phyloP scores from a whole-genome alignment of 176 grass and related monocot genomes.

The Rhynchospora pubera region DNA sequence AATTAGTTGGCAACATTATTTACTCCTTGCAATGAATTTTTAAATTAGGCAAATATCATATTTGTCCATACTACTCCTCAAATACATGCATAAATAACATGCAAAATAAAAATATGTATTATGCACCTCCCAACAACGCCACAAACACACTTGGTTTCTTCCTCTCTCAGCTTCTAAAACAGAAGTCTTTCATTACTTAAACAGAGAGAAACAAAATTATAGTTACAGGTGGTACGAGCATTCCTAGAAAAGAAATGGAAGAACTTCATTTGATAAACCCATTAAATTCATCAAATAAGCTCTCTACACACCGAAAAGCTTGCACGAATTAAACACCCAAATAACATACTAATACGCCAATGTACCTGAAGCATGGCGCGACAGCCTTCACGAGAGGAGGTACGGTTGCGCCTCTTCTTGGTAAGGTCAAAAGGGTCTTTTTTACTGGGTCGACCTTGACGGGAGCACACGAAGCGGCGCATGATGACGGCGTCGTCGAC shows the following conservation, averaged over 20 bases:
- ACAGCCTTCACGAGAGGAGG: conserved; percentile 51
- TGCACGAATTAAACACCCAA: not conserved
- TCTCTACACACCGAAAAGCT: not conserved
- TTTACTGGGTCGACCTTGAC: conserved; percentile 45
- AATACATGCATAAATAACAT: not conserved
- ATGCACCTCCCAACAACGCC: not conserved
- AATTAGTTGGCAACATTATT: not conserved
- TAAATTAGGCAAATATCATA: not conserved
- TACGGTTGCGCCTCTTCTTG: conserved; percentile 55
- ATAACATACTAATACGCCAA: not conserved
- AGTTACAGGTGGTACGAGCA: not conserved
- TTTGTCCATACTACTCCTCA: not conserved
- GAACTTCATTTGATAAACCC: not conserved
- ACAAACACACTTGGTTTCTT: not conserved
- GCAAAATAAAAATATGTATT: not conserved
- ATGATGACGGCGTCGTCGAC: conserved; percentile 56
- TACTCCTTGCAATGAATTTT: not conserved
- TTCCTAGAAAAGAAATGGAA: not conserved
- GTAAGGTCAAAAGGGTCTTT: conserved; percentile 53
- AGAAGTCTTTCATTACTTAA: not conserved
- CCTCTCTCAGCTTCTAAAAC: too few species aligned
- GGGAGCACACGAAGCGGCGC: conserved; percentile 60
- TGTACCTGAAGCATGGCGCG: conserved; percentile 44
- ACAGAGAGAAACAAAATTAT: not conserved
- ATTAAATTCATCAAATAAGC: not conserved